These are phyloP conservation scores for Talaromyces adpressus DNA, from an alignment of 495 filamentous ascomycete species.

Conservation along the genomic window DNA sequence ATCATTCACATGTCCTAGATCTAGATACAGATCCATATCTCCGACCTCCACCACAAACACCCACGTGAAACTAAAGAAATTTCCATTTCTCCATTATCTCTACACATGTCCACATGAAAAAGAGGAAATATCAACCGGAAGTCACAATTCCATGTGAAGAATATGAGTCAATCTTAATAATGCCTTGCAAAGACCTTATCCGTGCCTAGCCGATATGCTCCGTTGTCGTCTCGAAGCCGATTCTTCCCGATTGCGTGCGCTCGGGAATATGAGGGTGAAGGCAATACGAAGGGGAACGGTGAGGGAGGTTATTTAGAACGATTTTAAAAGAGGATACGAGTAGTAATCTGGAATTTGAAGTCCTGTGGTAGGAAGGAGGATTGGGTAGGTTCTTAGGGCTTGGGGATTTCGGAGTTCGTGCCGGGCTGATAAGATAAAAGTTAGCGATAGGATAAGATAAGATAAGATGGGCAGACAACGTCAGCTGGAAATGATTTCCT, in stretches of 20 bases:
- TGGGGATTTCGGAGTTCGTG: neutral
- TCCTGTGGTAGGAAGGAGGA: neutral
- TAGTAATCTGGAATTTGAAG: neutral
- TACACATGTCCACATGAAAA: neutral
- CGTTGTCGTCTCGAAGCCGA: neutral
- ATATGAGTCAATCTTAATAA: neutral
- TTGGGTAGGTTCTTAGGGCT: neutral
- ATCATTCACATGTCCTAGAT: slow-evolving; percentile 3
- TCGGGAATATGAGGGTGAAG: too few relatives aligned
- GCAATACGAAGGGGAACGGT: neutral
- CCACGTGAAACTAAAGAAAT: neutral
- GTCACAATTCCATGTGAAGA: neutral
- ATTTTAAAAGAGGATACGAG: neutral
- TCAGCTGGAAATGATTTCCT: neutral
- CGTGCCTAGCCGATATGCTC: neutral
- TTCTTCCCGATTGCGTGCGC: neutral
- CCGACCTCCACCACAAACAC: neutral
- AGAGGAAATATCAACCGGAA: neutral
- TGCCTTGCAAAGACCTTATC: neutral
- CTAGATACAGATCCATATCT: neutral
- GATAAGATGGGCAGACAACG: neutral
- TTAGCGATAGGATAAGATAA: neutral
- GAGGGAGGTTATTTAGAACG: neutral
- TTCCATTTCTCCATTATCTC: neutral
- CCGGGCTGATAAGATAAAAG: neutral